Base-by-base conservation (phyloP, 805 yeast genomes). In the Yamadazyma akitaensis region DNA sequence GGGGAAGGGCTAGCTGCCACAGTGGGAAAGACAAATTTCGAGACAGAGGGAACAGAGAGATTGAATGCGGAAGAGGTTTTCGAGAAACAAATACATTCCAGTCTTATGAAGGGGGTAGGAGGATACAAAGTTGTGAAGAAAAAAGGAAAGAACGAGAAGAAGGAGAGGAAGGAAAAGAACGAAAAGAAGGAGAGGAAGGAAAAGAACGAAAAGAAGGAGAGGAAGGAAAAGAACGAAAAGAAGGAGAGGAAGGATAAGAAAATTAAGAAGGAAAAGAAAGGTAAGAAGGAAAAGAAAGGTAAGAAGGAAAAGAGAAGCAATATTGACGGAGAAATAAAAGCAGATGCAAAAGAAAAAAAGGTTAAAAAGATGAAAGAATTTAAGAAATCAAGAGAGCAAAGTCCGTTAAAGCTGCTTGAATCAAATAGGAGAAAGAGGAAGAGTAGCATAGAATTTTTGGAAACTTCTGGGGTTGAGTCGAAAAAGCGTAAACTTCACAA, bases 1-100 rank as follows among this genome's bases (percentile, higher is more conserved):
- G 99, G 98, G 0, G 92, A 86, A 54, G 85, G 94, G 1, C 65
- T 92, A 47, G 76, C 78, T 35, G 98, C 97, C 1, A 86, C 96
- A 0, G 78, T 80, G 4, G 83, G 78, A 1, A 61, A 42, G 47
- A 50, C 49, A 18, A 54, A 56, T 38, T 39, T 50, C 35, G 50
- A 42, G 32, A 50, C 46, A 40, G 43, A 49, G 24, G 41, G 47
- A 19, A 43, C 47, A 39, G 41, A 48, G 26, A 43, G 47, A 24
- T 42, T 51, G 38, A 42, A 42, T 34, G 48, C 53, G 24, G 50
- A 53, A 49, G 49, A 44, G 39, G 34, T 48, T 34, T 45, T 41
- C 14, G 51, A 53, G 43, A 50, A 50, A 44, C 53, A 49, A 33
- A 50, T 43, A 17, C 51, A 52, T 31, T 49, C 58, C 45, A 58